Percentiles rank a stretch among this genome's conserved stretches.
phyloP scores from a whole-genome alignment of 441 rosid genomes.

The Gossypium davidsonii region DNA sequence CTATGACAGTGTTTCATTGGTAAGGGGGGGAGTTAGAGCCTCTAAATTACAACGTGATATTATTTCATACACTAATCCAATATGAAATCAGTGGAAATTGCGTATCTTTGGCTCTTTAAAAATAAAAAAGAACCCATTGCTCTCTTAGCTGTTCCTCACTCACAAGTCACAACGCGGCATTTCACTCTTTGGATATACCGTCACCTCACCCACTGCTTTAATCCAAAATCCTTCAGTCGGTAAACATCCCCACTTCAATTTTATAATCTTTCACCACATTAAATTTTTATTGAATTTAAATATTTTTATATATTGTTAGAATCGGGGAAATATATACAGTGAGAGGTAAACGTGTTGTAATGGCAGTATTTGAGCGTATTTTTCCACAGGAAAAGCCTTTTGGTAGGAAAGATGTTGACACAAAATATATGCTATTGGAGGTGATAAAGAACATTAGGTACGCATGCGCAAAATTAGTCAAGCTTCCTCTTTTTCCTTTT shows the following conservation, averaged over 20 bases:
- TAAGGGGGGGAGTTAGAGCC: no score
- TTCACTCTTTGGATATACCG: no score
- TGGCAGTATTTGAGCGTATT: background rate
- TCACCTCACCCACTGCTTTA: no score
- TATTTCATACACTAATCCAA: background rate
- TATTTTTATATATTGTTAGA: no score
- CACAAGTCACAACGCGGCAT: no score
- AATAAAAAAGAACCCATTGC: background rate
- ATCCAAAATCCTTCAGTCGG: no score
- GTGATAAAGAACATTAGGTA: background rate
- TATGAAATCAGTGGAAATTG: constrained; percentile 6
- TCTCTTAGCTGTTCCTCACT: no score
- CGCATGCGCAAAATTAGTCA: background rate
- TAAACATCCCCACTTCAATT: no score
- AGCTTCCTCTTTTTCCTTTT: background rate
- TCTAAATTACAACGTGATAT: background rate
- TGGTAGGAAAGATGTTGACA: background rate
- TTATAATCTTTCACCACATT: no score
- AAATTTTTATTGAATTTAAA: no score
- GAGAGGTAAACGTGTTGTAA: background rate
- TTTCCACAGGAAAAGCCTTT: background rate
- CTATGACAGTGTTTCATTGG: no score
- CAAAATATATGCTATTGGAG: background rate
- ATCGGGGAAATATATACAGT: background rate
- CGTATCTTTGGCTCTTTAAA: no score